Conservation (phyloP, 139 green algal genomes). For the Chlorella sp. region DNA sequence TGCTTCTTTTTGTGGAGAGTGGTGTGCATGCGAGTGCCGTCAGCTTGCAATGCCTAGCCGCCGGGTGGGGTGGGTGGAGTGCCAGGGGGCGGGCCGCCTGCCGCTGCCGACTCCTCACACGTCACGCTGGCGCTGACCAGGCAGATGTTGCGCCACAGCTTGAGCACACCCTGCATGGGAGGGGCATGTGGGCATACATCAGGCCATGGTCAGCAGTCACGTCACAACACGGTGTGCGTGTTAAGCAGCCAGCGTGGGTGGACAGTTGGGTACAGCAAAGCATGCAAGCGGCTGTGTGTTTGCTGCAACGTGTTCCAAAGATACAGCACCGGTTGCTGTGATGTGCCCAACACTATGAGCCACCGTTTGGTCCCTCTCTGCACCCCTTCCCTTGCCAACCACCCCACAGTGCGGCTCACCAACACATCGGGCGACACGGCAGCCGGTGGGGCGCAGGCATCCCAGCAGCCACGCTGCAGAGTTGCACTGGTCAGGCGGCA, state of each 20-base stretch:
- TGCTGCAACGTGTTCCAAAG: too few relatives aligned
- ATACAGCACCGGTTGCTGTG: too few relatives aligned
- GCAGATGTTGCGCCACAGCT: constrained; percentile 35
- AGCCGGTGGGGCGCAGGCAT: not conserved
- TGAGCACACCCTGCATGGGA: not conserved
- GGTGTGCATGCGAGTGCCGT: too few relatives aligned
- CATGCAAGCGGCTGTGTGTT: too few relatives aligned
- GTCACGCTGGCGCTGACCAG: not conserved
- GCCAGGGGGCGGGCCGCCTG: too few relatives aligned
- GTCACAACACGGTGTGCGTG: too few relatives aligned
- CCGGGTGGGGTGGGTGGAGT: too few relatives aligned
- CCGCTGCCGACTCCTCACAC: not conserved
- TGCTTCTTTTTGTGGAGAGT: too few relatives aligned
- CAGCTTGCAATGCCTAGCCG: too few relatives aligned
- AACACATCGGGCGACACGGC: not conserved
- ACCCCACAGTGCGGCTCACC: not conserved
- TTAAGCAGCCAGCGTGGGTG: too few relatives aligned
- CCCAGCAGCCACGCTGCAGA: constrained; percentile 20
- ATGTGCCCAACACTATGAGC: too few relatives aligned
- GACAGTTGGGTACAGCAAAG: too few relatives aligned
- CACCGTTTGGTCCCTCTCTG: not conserved
- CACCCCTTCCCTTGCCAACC: not conserved
- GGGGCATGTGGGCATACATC: not conserved
- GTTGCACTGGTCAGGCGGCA: constrained; percentile 19
- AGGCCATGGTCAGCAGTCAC: not conserved